Percentiles rank a stretch among this genome's conserved stretches.
phyloP scores from a whole-genome alignment of 2,329 filamentous ascomycete genomes.

The Nigrograna mackinnonii region DNA sequence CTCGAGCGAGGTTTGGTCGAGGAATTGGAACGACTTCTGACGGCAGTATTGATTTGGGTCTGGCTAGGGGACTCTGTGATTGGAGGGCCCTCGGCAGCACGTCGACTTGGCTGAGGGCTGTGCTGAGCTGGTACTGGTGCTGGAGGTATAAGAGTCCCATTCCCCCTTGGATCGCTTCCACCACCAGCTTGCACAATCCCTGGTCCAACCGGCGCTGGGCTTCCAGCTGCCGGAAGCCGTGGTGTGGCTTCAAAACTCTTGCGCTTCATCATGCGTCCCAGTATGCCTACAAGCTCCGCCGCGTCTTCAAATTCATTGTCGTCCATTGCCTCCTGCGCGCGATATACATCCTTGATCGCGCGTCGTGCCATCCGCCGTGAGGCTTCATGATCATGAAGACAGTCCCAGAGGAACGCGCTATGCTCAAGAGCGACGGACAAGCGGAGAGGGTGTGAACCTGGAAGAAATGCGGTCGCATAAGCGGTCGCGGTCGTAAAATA shows the following conservation, averaged over 20 bases:
- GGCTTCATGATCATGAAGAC: slow-evolving; percentile 76
- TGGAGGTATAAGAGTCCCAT: slow-evolving; percentile 13
- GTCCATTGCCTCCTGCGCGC: slow-evolving; percentile 88
- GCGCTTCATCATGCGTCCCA: slow-evolving; percentile 88
- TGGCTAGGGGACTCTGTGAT: slow-evolving; percentile 22
- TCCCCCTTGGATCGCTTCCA: slow-evolving; percentile 10
- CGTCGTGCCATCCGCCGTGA: slow-evolving; percentile 78
- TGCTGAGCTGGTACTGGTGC: slow-evolving; percentile 15
- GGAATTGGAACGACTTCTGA: slow-evolving; percentile 33
- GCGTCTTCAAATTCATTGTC: slow-evolving; percentile 95
- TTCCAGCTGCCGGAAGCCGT: slow-evolving; percentile 31
- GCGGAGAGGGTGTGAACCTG: slow-evolving; percentile 86
- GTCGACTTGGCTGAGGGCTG: slow-evolving; percentile 23
- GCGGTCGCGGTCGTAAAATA: slow-evolving; percentile 79
- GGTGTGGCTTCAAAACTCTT: slow-evolving; percentile 43
- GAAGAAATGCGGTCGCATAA: slow-evolving; percentile 75
- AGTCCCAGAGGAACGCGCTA: slow-evolving; percentile 91
- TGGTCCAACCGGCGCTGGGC: slow-evolving; percentile 31
- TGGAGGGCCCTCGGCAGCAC: slow-evolving; percentile 28
- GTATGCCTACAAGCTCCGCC: slow-evolving; percentile 80
- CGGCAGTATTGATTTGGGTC: slow-evolving; percentile 17
- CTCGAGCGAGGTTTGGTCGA: slow-evolving; percentile 23
- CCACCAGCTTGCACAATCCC: slow-evolving; percentile 14
- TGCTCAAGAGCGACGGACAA: slow-evolving; percentile 92
- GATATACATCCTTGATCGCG: slow-evolving; percentile 88